phyloP scores from a whole-genome alignment of 2,329 filamentous ascomycete genomes.

The Cordyceps pruinosa region DNA sequence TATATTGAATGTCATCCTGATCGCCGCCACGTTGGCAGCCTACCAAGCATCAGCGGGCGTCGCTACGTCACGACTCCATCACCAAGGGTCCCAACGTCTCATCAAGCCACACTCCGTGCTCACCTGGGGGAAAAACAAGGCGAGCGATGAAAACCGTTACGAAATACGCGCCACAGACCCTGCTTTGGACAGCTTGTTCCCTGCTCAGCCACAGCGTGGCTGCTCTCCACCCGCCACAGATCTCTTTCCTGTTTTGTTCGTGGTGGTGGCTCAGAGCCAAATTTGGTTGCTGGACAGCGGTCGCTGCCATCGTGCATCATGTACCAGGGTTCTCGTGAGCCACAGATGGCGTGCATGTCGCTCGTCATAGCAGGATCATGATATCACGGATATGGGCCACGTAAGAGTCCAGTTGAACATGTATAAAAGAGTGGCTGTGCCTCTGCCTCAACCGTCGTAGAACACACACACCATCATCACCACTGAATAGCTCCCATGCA shows the following conservation, averaged over 20 bases:
- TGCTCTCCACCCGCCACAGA: slow-evolving; percentile 1
- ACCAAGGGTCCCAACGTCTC: neutral
- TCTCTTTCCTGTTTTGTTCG: slow-evolving; percentile 6
- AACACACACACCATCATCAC: neutral
- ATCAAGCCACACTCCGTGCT: neutral
- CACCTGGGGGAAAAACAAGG: neutral
- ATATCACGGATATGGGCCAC: neutral
- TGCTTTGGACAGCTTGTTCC: slow-evolving; percentile 5
- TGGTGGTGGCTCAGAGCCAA: slow-evolving; percentile 2
- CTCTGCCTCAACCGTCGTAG: neutral
- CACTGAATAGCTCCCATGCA: neutral
- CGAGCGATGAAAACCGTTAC: neutral
- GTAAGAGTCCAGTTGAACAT: neutral
- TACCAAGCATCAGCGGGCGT: neutral
- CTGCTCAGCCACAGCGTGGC: slow-evolving; percentile 4
- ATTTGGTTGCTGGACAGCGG: neutral
- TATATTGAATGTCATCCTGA: slow-evolving; percentile 1
- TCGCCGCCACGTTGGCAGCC: too few relatives aligned
- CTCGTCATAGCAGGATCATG: slow-evolving; percentile 5
- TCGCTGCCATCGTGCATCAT: neutral
- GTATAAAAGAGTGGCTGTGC: neutral
- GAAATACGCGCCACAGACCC: slow-evolving; percentile 5
- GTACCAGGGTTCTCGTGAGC: neutral
- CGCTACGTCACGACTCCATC: slow-evolving; percentile 7
- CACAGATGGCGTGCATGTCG: neutral